A percentile compares a stretch with the other conserved stretches of the same genome.
Evolutionary conservation across 78 protist genomes (phyloP).

Genomic region (Bigelowiella natans): DNA sequence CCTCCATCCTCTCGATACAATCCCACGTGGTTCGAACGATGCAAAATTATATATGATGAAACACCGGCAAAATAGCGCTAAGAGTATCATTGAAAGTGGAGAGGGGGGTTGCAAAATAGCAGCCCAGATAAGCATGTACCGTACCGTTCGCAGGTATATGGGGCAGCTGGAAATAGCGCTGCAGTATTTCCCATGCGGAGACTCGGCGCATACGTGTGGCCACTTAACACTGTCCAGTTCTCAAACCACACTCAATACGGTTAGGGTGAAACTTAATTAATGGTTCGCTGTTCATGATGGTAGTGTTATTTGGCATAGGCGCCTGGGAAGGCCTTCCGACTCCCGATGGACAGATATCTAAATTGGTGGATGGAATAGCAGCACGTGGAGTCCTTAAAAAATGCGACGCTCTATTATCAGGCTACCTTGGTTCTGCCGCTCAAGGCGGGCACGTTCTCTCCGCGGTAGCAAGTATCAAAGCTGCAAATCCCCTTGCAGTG

Average conservation of each 20-base stretch:
- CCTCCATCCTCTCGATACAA: too few species aligned
- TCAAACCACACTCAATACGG: slow-evolving; percentile 7
- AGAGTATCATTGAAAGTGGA: too few species aligned
- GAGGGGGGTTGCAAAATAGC: too few species aligned
- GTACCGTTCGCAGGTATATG: too few species aligned
- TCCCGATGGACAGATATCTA: not conserved
- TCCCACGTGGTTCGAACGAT: too few species aligned
- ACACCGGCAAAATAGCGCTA: too few species aligned
- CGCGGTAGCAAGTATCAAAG: not conserved
- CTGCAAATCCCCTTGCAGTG: not conserved
- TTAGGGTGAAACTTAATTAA: too few species aligned
- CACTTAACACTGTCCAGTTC: not conserved
- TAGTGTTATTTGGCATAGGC: too few species aligned
- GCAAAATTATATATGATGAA: too few species aligned
- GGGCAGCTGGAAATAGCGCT: not conserved
- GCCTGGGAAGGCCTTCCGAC: slow-evolving; percentile 9
- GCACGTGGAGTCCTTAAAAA: not conserved
- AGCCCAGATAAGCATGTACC: too few species aligned
- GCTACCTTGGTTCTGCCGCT: slow-evolving; percentile 9
- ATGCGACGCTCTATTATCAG: slow-evolving; percentile 5
- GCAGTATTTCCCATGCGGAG: slow-evolving; percentile 1
- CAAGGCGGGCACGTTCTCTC: not conserved
- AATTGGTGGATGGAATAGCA: not conserved
- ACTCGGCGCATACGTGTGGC: not conserved
- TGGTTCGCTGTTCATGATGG: too few species aligned